These are phyloP conservation scores for Curvularia verruculosa DNA, from an alignment of 2,329 filamentous ascomycete genomes.

Conservation along the genomic window DNA sequence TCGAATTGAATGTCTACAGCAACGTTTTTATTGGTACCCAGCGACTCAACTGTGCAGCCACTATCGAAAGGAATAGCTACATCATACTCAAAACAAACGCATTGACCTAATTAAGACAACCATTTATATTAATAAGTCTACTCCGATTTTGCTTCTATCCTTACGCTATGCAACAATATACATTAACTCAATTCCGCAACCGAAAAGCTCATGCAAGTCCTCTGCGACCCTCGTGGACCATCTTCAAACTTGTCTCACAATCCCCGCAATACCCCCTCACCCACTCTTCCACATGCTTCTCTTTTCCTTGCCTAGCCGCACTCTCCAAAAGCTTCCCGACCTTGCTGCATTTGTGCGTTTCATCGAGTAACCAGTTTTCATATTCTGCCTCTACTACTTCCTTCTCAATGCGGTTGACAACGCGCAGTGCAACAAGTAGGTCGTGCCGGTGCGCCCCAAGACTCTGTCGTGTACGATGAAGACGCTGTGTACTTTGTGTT, in stretches of 20 bases:
- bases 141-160: conserved; percentile 17
- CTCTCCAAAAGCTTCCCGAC: conserved; percentile 56
- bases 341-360: conserved; percentile 76
- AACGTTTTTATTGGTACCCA: no score
- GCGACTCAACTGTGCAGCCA: no score
- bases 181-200: not conserved
- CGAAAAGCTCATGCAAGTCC: conserved; percentile 14
- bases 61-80: no score
- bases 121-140: no score
- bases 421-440: conserved; percentile 84
- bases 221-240: conserved; percentile 14
- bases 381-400: conserved; percentile 88
- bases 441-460: conserved; percentile 88
- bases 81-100: no score
- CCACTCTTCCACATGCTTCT: conserved; percentile 60
- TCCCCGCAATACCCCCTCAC: conserved; percentile 68
- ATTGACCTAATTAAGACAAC: no score
- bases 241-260: conserved; percentile 54
- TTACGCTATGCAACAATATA: conserved; percentile 3
- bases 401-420: conserved; percentile 86
- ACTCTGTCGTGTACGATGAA: conserved; percentile 80
- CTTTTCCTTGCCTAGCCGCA: conserved; percentile 45
- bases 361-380: conserved; percentile 88
- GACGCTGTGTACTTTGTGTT: conserved; percentile 54
- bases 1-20: no score